These are phyloP conservation scores for Entomortierella beljakovae DNA, from an alignment of 192 early-diverging fungal species.

Conservation along the genomic window DNA sequence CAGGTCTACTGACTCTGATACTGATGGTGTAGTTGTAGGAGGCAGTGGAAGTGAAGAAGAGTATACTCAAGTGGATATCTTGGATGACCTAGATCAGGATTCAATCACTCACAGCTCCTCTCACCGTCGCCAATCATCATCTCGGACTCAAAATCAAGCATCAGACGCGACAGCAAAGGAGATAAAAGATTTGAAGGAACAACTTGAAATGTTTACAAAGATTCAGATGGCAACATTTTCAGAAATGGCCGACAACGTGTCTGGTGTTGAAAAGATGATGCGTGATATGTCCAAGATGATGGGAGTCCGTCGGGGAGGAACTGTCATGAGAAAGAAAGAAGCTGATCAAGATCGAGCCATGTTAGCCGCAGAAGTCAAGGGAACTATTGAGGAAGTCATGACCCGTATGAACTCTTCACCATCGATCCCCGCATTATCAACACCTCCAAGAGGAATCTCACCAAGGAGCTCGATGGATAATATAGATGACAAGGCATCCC, in stretches of 20 bases:
- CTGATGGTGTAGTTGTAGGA: background rate
- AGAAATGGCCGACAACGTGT: constrained; percentile 44
- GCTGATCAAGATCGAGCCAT: constrained; percentile 34
- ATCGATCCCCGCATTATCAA: background rate
- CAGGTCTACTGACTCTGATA: background rate
- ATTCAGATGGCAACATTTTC: constrained; percentile 50
- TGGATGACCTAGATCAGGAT: constrained; percentile 22
- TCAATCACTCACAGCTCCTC: background rate
- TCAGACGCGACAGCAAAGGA: background rate
- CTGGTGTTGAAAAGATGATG: constrained; percentile 50
- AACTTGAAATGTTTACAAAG: constrained; percentile 49
- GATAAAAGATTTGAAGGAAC: constrained; percentile 35
- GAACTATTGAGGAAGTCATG: constrained; percentile 47
- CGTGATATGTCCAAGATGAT: constrained; percentile 50
- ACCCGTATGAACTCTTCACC: constrained; percentile 4
- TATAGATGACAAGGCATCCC: background rate
- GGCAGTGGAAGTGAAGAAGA: constrained; percentile 17
- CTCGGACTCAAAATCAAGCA: background rate
- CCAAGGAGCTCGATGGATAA: background rate
- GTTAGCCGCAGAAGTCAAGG: constrained; percentile 44
- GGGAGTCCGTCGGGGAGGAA: constrained; percentile 43
- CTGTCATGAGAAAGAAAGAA: constrained; percentile 34
- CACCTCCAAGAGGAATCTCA: background rate
- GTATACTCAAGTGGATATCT: constrained; percentile 23
- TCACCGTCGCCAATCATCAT: background rate